Evolutionary conservation across 768 basidiomycete species (phyloP), one percentile per base, ranked within the genome.

Genomic region (Calocera cornea): DNA sequence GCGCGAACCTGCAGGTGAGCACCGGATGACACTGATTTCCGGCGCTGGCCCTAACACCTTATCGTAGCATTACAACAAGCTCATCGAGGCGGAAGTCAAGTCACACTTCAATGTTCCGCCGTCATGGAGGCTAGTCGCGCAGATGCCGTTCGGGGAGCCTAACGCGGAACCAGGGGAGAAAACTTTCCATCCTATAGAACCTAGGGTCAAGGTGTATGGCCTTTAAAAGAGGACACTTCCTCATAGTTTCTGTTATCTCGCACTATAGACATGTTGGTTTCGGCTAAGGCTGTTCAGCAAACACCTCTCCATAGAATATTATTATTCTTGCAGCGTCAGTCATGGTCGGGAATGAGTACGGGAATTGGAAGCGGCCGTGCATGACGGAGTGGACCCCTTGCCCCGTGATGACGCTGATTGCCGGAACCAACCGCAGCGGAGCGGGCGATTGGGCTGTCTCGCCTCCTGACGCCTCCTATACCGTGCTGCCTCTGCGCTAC

Each of bases 111-210:
- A 60, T 12, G 31, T 60, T 10, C 54, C 54, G 31, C 3, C 11
- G 7, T 27, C 54, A 7, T 60, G 54, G 54, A 27, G 54, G 22
- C 54, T 60, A 11, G 54, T 60, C 5, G 54, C 54, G 27, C 54
- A 60, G 54, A 60, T 60, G 54, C 54, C 54, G 27, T 60, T 60
- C 19, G 54, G 54, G 2, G 54, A 60, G 54, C 54, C 54, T 11
- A 60, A 11, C 27, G 54, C 54, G 16, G 54, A 60, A 22, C 54
- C 54, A 16, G 54, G 54, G 2, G 54, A 60, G 31, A 60, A 60
- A 22, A 22, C 54, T 16, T 60, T 60, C 31, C 54, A 60, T 11
- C 27, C 54, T 27, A 60, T 60, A 29, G 54, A 60, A 22, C 54
- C 54, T 27, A 27, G 54, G 27, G 54, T 60, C 27, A 27, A 33